Evolutionary conservation across 768 basidiomycete genomes (phyloP).

Genomic region (Leucocoprinus sp.): DNA sequence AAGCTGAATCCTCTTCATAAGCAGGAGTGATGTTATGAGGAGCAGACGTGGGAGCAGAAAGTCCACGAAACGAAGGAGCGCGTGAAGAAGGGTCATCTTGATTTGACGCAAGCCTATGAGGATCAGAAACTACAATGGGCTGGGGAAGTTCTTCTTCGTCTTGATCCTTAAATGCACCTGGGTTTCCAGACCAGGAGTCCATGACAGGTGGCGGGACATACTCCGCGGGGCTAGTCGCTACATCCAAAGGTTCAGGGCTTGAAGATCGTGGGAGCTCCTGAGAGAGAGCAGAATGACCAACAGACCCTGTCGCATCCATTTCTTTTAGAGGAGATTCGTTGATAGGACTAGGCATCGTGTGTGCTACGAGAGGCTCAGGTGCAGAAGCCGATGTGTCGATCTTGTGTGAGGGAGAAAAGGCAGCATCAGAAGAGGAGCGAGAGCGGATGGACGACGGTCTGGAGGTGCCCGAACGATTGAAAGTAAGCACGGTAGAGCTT

Average conservation of each 20-base stretch:
- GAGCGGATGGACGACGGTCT: conserved; percentile 21
- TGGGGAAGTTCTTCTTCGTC: conserved; percentile 34
- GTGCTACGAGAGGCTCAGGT: conserved; percentile 15
- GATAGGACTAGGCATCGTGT: conserved; percentile 48
- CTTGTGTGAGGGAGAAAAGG: conserved; percentile 17
- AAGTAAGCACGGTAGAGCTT: conserved; percentile 46
- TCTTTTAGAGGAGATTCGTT: conserved; percentile 62
- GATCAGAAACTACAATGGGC: conserved; percentile 20
- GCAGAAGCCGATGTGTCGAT: conserved; percentile 19
- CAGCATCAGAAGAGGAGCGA: conserved; percentile 16
- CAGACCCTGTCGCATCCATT: conserved; percentile 30
- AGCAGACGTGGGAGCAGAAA: neutral
- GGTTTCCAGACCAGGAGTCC: conserved; percentile 33
- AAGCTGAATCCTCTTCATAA: neutral
- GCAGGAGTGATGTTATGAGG: neutral
- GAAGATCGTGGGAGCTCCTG: conserved; percentile 19
- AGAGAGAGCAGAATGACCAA: conserved; percentile 37
- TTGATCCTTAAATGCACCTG: conserved; percentile 45
- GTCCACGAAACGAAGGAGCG: conserved; percentile 9
- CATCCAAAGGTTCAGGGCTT: conserved; percentile 11
- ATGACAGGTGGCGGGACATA: conserved; percentile 32
- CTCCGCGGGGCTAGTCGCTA: conserved; percentile 20
- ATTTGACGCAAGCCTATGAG: conserved; percentile 14
- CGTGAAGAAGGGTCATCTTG: conserved; percentile 11
- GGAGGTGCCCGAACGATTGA: conserved; percentile 26